Percentiles rank a stretch among this genome's conserved stretches.
Evolutionary conservation across 164 flowering plant species (phyloP).

Genomic region (Macadamia integrifolia): DNA sequence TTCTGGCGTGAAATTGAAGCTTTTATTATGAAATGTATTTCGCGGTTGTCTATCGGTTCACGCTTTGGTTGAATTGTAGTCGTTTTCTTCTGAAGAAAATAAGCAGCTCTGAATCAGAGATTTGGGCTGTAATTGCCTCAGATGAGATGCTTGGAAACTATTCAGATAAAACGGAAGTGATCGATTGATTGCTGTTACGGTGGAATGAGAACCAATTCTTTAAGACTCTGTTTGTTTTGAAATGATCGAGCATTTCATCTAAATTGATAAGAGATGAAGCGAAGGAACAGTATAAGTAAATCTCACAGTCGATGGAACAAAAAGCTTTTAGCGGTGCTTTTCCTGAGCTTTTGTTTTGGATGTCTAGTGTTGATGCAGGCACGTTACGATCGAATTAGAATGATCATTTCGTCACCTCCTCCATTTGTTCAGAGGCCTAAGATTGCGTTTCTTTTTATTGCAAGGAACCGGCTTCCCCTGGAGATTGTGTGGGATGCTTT

Average conservation of each 20-base stretch:
- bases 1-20: neutral
- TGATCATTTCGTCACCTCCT: constrained; percentile 27
- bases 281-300: constrained; percentile 36
- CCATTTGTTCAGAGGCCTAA: constrained; percentile 43
- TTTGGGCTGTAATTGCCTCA: neutral
- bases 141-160: too few species aligned
- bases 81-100: neutral
- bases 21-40: neutral
- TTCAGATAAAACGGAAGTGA: too few species aligned
- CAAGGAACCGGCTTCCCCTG: constrained; percentile 78
- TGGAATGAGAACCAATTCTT: neutral
- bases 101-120: neutral
- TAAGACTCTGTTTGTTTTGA: neutral
- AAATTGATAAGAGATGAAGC: constrained; percentile 27
- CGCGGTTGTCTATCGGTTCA: neutral
- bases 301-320: constrained; percentile 49
- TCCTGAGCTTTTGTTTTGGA: constrained; percentile 49
- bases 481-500: constrained; percentile 85
- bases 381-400: constrained; percentile 37
- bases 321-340: constrained; percentile 32
- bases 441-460: constrained; percentile 83
- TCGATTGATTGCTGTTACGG: too few species aligned
- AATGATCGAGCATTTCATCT: neutral
- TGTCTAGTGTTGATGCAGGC: constrained; percentile 50
- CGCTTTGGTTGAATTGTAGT: neutral